Percentiles rank a stretch among this genome's conserved stretches.
These are phyloP conservation scores for Claviceps capensis DNA, from an alignment of 2,329 filamentous ascomycete genomes.

Conservation along the genomic window DNA sequence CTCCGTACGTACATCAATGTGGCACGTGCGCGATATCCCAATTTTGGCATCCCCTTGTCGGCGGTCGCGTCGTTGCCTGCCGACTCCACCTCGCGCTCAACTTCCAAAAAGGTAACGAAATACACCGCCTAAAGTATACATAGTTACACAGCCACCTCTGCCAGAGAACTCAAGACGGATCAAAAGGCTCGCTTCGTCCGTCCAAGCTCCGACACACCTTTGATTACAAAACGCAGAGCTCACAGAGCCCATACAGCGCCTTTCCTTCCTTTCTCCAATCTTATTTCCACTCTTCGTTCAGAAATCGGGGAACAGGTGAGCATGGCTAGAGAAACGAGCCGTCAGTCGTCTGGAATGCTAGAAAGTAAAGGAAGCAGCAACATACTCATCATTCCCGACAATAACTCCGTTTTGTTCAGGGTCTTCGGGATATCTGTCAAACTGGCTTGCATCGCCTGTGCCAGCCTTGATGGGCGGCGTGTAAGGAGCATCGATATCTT, in stretches of 20 bases:
- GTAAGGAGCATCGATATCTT: conserved; percentile 97
- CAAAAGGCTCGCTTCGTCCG: not conserved
- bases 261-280: not conserved
- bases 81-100: not conserved
- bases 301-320: conserved; percentile 64
- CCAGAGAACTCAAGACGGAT: not conserved
- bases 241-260: not conserved
- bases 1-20: conserved; percentile 1
- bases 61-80: not conserved
- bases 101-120: not conserved
- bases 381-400: conserved; percentile 71
- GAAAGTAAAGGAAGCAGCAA: not conserved
- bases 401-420: conserved; percentile 75
- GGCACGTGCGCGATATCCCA: not conserved
- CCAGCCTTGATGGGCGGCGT: conserved; percentile 91
- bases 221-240: not conserved
- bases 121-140: not conserved
- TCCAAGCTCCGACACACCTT: not conserved
- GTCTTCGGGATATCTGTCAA: conserved; percentile 96
- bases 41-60: not conserved
- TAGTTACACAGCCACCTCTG: not conserved
- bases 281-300: conserved; percentile 22
- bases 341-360: conserved; percentile 4
- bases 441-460: conserved; percentile 89
- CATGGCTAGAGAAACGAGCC: conserved; percentile 37